Base-by-base conservation (phyloP, 768 basidiomycete genomes). In the Trametes gibbosa region DNA sequence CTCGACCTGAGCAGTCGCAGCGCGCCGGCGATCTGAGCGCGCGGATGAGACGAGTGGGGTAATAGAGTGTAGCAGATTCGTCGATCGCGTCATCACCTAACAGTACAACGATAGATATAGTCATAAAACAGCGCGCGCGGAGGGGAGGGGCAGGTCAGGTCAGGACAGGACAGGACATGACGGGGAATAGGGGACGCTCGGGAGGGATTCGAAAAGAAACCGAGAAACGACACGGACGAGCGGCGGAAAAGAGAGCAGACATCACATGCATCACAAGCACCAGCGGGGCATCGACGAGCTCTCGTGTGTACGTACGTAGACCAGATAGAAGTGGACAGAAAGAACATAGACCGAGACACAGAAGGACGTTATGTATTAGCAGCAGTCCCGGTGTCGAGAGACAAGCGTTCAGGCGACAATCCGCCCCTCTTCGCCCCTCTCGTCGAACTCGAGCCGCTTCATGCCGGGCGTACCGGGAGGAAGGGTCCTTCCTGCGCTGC, bases 401-500 rank as follows among this genome's bases (percentile, higher is more conserved):
- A 7, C 23, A 34, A 58, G 19, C 24, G 61, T 49, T 60, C 43
- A 66, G 49, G 62, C 62, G 46, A 57, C 55, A 21, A 63, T 57
- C 14, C 59, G 54, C 9, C 46, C 50, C 24, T 50, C 51, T 32
- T 64, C 58, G 21, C 54, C 63, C 41, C 46, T 50, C 35, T 50
- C 61, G 27, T 49, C 56, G 24, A 50, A 54, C 19, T 58, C 54
- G 27, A 58, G 41, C 48, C 46, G 53, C 43, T 52, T 43, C 39
- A 57, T n/a, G 21, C 59, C 59, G 21, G 63, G 56, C 27, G 65
- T 54, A 12, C 60, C 66, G 39, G 63, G 62, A 23, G 65, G 48
- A 23, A 69, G 61, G 39, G 68, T 63, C 58, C 64, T 60, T 13
- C 70, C 69, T 17, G 66, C 63, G 55, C 74, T 74, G n/a, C 93